Conservation (phyloP, 495 filamentous ascomycete species). For the Lichenothelia convexa region DNA sequence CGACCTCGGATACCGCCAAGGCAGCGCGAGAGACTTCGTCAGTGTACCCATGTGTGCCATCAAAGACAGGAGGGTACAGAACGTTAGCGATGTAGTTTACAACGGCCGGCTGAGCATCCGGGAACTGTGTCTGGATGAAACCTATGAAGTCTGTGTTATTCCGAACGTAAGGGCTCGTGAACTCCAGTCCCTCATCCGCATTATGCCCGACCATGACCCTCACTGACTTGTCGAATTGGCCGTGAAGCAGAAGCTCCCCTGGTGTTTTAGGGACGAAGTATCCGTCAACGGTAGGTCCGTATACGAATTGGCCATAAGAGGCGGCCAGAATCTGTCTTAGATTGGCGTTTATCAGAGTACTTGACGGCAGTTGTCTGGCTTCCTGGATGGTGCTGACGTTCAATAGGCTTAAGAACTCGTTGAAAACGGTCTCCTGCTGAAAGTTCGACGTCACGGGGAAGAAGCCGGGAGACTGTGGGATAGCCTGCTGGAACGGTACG, state of each 20-base stretch:
- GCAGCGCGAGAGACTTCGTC: slow-evolving; percentile 21
- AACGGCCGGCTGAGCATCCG: slow-evolving; percentile 10
- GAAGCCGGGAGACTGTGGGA: slow-evolving; percentile 31
- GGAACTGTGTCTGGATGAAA: slow-evolving; percentile 12
- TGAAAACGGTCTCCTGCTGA: slow-evolving; percentile 25
- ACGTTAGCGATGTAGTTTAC: slow-evolving; percentile 20
- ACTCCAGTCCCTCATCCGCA: slow-evolving; percentile 33
- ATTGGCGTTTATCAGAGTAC: slow-evolving; percentile 32
- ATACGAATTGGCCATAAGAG: slow-evolving; percentile 32
- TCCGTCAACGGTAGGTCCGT: slow-evolving; percentile 41
- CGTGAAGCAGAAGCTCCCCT: slow-evolving; percentile 35
- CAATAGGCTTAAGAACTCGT: slow-evolving; percentile 26
- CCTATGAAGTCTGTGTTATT: slow-evolving; percentile 18
- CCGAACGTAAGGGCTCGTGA: slow-evolving; percentile 23
- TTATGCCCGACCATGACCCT: slow-evolving; percentile 39
- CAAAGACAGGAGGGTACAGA: slow-evolving; percentile 25
- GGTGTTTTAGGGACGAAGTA: slow-evolving; percentile 36
- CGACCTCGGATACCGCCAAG: slow-evolving; percentile 20
- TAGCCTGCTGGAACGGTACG: slow-evolving; percentile 20
- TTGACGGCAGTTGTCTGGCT: slow-evolving; percentile 29
- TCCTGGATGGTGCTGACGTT: slow-evolving; percentile 33
- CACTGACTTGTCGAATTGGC: slow-evolving; percentile 34
- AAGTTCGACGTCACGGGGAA: slow-evolving; percentile 19
- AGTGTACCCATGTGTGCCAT: slow-evolving; percentile 26
- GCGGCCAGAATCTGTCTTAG: slow-evolving; percentile 26